Conservation (phyloP, 2,329 filamentous ascomycete species). For the Curvularia sp. region DNA sequence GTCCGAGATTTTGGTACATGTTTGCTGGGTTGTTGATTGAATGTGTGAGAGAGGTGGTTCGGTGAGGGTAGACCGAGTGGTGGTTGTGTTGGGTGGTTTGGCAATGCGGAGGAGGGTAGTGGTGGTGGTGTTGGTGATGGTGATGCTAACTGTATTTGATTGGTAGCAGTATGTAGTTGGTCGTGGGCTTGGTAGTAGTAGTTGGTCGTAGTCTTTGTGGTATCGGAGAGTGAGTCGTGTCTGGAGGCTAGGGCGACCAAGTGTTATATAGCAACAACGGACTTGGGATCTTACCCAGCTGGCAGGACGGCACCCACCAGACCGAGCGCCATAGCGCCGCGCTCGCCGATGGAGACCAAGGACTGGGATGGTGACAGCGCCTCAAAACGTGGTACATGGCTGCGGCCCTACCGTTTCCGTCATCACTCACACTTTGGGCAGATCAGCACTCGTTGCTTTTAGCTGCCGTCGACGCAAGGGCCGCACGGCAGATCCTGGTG, state of each 20-base stretch:
- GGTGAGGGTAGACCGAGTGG: not conserved
- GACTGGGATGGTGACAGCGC: slow-evolving; percentile 29
- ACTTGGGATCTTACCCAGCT: slow-evolving; percentile 17
- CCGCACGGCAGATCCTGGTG: slow-evolving; percentile 27
- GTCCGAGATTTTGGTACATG: slow-evolving; percentile 24
- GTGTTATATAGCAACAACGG: slow-evolving; percentile 18
- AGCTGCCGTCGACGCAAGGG: slow-evolving; percentile 29
- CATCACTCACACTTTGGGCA: slow-evolving; percentile 21
- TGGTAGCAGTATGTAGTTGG: not conserved
- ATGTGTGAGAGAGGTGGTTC: not conserved
- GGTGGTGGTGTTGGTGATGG: not conserved
- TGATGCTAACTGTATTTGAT: not conserved
- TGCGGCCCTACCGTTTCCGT: slow-evolving; percentile 28
- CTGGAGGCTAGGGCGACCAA: slow-evolving; percentile 16
- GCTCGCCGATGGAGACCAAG: slow-evolving; percentile 25
- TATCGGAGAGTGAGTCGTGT: slow-evolving; percentile 2
- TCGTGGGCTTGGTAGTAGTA: not conserved
- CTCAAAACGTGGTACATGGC: slow-evolving; percentile 35
- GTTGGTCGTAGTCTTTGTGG: slow-evolving; percentile 8
- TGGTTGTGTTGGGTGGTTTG: not conserved
- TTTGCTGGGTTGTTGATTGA: slow-evolving; percentile 5
- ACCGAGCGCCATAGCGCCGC: slow-evolving; percentile 30
- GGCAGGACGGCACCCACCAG: slow-evolving; percentile 23
- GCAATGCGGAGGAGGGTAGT: not conserved
- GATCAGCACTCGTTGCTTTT: slow-evolving; percentile 30